Conservation (phyloP, 2,329 filamentous ascomycete genomes). For the Aspergillus intermedius region DNA sequence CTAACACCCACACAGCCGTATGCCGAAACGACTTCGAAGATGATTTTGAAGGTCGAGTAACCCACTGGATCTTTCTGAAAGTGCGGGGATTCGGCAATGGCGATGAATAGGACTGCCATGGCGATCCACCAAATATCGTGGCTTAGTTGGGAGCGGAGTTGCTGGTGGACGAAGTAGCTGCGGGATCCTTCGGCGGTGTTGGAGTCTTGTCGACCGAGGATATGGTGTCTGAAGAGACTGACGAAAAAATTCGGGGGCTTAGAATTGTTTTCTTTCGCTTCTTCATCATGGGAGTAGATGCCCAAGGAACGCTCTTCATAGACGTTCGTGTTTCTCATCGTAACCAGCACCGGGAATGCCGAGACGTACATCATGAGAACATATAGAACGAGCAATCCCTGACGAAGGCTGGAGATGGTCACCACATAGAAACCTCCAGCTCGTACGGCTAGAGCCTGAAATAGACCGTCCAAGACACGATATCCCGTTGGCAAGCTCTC, state of each 20-base stretch:
- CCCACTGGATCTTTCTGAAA: constrained; percentile 46
- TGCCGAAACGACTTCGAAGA: constrained; percentile 41
- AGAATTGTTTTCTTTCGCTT: constrained; percentile 11
- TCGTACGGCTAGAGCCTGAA: constrained; percentile 49
- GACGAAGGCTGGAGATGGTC: constrained; percentile 48
- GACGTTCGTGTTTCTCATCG: constrained; percentile 57
- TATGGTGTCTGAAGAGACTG: constrained; percentile 20
- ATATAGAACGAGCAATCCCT: constrained; percentile 27
- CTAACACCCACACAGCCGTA: constrained; percentile 60
- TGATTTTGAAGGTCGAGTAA: constrained; percentile 55
- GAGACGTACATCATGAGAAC: constrained; percentile 37
- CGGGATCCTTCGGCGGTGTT: constrained; percentile 28
- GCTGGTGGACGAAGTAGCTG: constrained; percentile 48
- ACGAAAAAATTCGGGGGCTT: constrained; percentile 18
- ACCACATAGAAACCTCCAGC: not conserved
- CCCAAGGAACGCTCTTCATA: constrained; percentile 65
- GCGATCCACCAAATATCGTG: constrained; percentile 64
- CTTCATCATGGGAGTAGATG: constrained; percentile 30
- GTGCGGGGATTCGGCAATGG: constrained; percentile 53
- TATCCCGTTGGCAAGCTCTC: constrained; percentile 47
- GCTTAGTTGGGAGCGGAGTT: constrained; percentile 58
- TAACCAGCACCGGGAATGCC: constrained; percentile 30
- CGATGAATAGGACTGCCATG: constrained; percentile 54
- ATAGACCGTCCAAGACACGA: constrained; percentile 58
- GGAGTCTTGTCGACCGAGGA: constrained; percentile 16